These are phyloP conservation scores for Jamesozyma piceae DNA, from an alignment of 805 yeast genomes.

Conservation along the genomic window DNA sequence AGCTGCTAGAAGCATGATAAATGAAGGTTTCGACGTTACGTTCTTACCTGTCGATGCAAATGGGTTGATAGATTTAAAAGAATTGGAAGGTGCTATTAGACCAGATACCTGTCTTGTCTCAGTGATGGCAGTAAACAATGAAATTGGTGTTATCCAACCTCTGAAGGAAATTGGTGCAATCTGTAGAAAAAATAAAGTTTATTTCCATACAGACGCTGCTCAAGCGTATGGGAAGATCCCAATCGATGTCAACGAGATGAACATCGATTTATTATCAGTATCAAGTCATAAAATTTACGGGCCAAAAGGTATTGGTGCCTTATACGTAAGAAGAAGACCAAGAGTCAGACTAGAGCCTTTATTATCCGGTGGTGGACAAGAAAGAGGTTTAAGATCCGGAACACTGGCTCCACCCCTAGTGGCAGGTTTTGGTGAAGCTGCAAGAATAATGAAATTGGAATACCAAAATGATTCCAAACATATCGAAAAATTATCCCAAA, in stretches of 20 bases:
- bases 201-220: conserved; percentile 96
- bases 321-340: conserved; percentile 93
- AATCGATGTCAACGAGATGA: conserved; percentile 84
- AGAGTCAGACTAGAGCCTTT: conserved; percentile 94
- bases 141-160: conserved; percentile 96
- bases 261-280: conserved; percentile 86
- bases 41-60: conserved; percentile 75
- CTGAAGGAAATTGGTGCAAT: conserved; percentile 84
- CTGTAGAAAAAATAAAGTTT: conserved; percentile 80
- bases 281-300: conserved; percentile 97
- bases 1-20: conserved; percentile 88
- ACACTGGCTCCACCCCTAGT: conserved; percentile 95
- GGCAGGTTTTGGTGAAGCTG: conserved; percentile 96
- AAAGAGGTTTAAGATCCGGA: conserved; percentile 94
- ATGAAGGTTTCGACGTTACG: conserved; percentile 94
- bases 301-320: conserved; percentile 95
- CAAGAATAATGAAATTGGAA: conserved; percentile 70
- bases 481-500: conserved; percentile 61
- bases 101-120: conserved; percentile 88
- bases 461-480: conserved; percentile 64
- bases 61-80: conserved; percentile 72
- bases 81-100: conserved; percentile 72
- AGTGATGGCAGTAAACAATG: conserved; percentile 95
- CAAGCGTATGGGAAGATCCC: conserved; percentile 95
- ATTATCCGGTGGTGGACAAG: conserved; percentile 97